Base-by-base conservation (phyloP, 306 rosid genomes). In the Corylus avellana region DNA sequence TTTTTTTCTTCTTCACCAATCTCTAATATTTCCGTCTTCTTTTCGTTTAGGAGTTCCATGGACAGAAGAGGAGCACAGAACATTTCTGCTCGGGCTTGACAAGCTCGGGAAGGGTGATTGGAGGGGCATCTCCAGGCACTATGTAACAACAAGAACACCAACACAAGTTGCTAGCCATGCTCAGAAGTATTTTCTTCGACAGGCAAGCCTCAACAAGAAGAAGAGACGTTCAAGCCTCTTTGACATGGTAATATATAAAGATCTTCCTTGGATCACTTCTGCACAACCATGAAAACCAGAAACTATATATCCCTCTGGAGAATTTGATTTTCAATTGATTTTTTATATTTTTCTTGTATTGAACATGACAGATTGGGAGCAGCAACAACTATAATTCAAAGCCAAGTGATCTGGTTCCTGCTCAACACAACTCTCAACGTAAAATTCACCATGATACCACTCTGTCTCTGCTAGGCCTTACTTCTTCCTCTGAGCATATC, bases 91-190 rank as follows among this genome's bases (percentile, higher is more conserved):
- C 61, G 98, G 98, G 82, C 91, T 95, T 17, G 90, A 91, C 81
- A 95, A 89, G 82, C 82, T 95, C 7, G 98, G 98, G 49, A 91
- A 89, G 80, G 98, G 98, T 10, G 95, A 95, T 13, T 95, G 98
- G 98, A 91, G 98, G 53, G 98, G 98, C 17, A 95, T 95, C 72
- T 90, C 98, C 2, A 87, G 83, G 80, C 85, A 85, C 70, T 95
- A 84, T 17, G 98, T 95, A 18, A 90, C 91, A 0, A 82, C 97
- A 47, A 95, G 94, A 90, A 91, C 98, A 2, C 98, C 98, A 32
- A 91, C 98, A 4, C 98, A 95, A 88, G 98, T 95, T 0, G 98
- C 98, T 0, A 95, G 98, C 61, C 98, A 95, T 84, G 98, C 98
- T 85, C 98, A 95, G 35, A 95, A 95, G 70, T 91, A 90, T 70